Percentiles rank a stretch among this genome's conserved stretches.
Evolutionary conservation across 108 stramenopile genomes (phyloP).

Genomic region (Nannochloropsis oceanica): DNA sequence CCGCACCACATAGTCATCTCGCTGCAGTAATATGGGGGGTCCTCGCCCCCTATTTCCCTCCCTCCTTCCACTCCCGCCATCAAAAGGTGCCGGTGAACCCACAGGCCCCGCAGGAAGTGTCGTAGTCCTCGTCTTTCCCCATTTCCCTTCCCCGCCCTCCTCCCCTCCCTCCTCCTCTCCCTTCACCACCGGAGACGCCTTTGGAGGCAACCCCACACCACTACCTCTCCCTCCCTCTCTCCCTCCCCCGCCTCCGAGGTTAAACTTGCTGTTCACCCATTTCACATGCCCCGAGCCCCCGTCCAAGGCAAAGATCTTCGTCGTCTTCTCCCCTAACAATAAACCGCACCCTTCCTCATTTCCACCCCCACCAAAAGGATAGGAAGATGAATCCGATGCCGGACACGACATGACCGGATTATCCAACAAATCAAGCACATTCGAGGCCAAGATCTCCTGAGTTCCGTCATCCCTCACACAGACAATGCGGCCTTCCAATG

Average conservation of each 20-base stretch:
- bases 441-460: background rate
- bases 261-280: background rate
- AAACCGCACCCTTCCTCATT: constrained; percentile 3
- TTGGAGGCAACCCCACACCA: too few relatives aligned
- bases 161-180: background rate
- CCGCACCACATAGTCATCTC: constrained; percentile 25
- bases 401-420: constrained; percentile 25
- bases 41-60: background rate
- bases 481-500: background rate
- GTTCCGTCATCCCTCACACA: background rate
- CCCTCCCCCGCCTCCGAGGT: background rate
- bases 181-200: too few relatives aligned
- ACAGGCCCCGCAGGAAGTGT: background rate
- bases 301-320: constrained; percentile 14
- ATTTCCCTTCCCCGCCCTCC: background rate
- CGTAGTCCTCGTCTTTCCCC: background rate
- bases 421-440: constrained; percentile 20
- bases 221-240: background rate
- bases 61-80: background rate
- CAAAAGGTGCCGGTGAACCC: background rate
- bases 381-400: background rate
- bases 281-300: background rate
- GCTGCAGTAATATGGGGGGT: constrained; percentile 17
- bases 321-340: constrained; percentile 29
- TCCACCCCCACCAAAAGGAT: constrained; percentile 12